Evolutionary conservation across 352 stramenopile species (phyloP), one percentile per base, ranked within the genome.

Genomic region (Globisporangium apiculatum): DNA sequence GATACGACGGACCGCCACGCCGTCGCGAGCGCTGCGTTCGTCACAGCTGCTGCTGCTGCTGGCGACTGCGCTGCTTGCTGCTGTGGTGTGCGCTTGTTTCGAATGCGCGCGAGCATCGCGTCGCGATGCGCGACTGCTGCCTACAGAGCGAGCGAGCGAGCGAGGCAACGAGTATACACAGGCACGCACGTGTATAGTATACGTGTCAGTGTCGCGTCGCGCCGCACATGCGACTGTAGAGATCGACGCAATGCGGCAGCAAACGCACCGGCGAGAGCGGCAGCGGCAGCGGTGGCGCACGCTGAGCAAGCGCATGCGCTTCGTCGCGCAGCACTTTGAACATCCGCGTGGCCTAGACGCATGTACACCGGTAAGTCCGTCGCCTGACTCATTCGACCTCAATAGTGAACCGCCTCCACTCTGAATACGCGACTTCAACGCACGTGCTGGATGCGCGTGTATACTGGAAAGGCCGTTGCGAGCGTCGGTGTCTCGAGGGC

Each of bases 371-470:
- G 24, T 31, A 31, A 31, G 24, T 31, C 24, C 24, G 24, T 31
- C 24, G 2, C 24, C 24, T 31, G 24, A 31, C 24, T 31, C 24
- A 31, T 31, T 31, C 24, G 1, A 31, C 24, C 24, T 31, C 24
- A 31, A 31, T 31, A 31, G 24, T 31, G 24, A 31, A 31, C 24
- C 24, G 24, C 24, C 24, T 31, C 24, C 2, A 31, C 24, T 31
- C 24, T 31, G 24, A 31, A 31, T 31, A 31, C 43, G 10, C 9
- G 43, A n/a, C 15, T n/a, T n/a, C 17, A 31, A 9, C 7, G 2
- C 68, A 87, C 79, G 67, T 82, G 67, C 46, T 83, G 74, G 4
- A 85, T 36, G 4, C 79, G 67, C 48, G 68, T 66, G 45, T 79
- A 85, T 8, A 84, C 49, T 12, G 76, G 76, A 58, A 83, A 75